Evolutionary conservation across 805 yeast genomes (phyloP).

Genomic region (Phaffomyces thermotolerans): DNA sequence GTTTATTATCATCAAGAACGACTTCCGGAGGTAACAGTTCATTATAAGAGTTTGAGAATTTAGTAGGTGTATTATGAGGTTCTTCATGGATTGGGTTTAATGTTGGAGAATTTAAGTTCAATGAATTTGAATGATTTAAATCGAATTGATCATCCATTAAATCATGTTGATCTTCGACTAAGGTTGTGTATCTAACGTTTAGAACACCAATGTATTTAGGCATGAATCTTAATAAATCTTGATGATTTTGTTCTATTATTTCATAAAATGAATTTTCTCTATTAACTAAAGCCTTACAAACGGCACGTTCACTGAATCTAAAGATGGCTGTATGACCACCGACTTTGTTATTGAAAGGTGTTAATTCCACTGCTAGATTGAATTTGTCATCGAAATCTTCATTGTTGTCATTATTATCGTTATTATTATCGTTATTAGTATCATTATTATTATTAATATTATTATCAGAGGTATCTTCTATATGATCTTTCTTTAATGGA

Average conservation of each 20-base stretch:
- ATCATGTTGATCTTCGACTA: conserved; percentile 18
- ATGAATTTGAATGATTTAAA: neutral
- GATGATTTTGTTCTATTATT: conserved; percentile 70
- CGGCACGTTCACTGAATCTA: conserved; percentile 84
- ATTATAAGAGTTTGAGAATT: conserved; percentile 16
- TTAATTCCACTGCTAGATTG: conserved; percentile 78
- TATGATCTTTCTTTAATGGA: no score
- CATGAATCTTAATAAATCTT: conserved; percentile 75
- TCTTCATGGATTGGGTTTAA: conserved; percentile 14
- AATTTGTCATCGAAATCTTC: conserved; percentile 31
- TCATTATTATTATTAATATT: neutral
- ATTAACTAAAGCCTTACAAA: conserved; percentile 86
- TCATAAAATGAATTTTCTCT: conserved; percentile 92
- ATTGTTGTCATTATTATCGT: conserved; percentile 3
- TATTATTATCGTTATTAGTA: neutral
- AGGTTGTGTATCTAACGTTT: conserved; percentile 66
- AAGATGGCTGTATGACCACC: conserved; percentile 99
- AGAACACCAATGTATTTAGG: conserved; percentile 92
- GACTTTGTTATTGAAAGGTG: conserved; percentile 88
- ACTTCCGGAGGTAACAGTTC: conserved; percentile 61
- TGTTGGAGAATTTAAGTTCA: conserved; percentile 13
- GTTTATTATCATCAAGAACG: conserved; percentile 84
- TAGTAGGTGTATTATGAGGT: conserved; percentile 6
- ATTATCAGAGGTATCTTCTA: conserved; percentile 5
- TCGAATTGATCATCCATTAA: no score